Evolutionary conservation across 108 stramenopile species (phyloP).

Genomic region (Nitzschia sp.): DNA sequence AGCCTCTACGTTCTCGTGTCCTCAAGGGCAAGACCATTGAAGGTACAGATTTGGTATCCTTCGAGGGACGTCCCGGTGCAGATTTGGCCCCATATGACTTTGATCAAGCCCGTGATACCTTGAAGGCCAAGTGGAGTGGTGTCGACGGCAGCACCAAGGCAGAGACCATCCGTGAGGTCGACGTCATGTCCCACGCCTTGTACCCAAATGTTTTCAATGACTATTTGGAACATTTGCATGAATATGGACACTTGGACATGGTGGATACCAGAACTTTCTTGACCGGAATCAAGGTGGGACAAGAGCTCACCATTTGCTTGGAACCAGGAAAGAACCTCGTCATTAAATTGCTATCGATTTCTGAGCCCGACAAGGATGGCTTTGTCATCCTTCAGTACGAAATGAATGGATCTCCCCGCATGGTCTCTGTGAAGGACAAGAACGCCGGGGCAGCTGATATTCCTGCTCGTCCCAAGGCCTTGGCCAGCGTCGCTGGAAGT

Average conservation of each 20-base stretch:
- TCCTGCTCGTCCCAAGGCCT: slow-evolving; percentile 56
- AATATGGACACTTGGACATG: slow-evolving; percentile 77
- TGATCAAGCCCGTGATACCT: slow-evolving; percentile 47
- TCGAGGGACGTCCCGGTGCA: slow-evolving; percentile 94
- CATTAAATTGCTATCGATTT: slow-evolving; percentile 71
- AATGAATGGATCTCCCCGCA: slow-evolving; percentile 89
- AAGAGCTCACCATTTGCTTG: slow-evolving; percentile 75
- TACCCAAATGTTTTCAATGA: slow-evolving; percentile 93
- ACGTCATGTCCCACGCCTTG: slow-evolving; percentile 89
- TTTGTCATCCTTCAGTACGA: slow-evolving; percentile 88
- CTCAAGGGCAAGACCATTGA: slow-evolving; percentile 81
- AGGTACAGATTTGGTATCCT: slow-evolving; percentile 71
- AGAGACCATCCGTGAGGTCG: slow-evolving; percentile 66
- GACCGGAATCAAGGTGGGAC: slow-evolving; percentile 87
- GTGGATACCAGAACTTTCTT: slow-evolving; percentile 93
- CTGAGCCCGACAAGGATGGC: slow-evolving; percentile 70
- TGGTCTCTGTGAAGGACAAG: slow-evolving; percentile 71
- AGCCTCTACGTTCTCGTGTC: slow-evolving; percentile 83
- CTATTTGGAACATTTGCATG: slow-evolving; percentile 57
- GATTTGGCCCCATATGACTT: slow-evolving; percentile 86
- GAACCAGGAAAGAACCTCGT: slow-evolving; percentile 85
- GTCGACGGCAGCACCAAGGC: neutral
- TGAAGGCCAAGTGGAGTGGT: slow-evolving; percentile 77
- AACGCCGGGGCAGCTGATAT: slow-evolving; percentile 39
- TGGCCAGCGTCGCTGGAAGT: slow-evolving; percentile 59